Evolutionary conservation across 2,329 filamentous ascomycete species (phyloP), one percentile per base, ranked within the genome.

Genomic region (Penicillium sp.): DNA sequence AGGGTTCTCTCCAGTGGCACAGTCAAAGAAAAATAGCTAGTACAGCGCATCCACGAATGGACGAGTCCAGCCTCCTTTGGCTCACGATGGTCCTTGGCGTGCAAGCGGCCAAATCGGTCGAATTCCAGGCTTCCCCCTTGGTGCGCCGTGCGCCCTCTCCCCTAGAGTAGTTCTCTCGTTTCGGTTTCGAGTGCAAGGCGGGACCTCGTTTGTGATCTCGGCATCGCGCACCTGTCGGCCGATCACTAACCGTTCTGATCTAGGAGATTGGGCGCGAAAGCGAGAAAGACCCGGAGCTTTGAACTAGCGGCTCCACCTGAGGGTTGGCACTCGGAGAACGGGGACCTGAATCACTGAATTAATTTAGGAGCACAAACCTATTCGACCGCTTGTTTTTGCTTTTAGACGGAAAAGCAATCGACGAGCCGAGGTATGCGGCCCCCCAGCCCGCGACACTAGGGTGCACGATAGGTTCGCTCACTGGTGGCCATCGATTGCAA

Each of bases 241-340:
- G 54, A 53, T 50, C 51, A 20, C 22, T 33, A 39, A 45, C 46
- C 40, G 20, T 44, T 52, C 50, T 41, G 47, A 49, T 28, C 6
- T 28, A 28, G 27, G 10, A 27, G 25, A 9, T 9, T 2, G 25
- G 25, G 8, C 5, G 9, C 6, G 25, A 27, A 44, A 9, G 39
- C 14, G 27, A 25, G 25, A 24, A n/a, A 7, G 13, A 11, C 5
- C 33, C 43, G 0, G 18, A 18, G 16, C 14, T 11, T 7, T 41
- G 27, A 33, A 13, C 25, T 20, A 10, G 14, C 6, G 31, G 14
- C 6, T 18, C n/a, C 31, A 18, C 31, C 31, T 8, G n/a, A 16
- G 4, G 5, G 7, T 33, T 5, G 30, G 30, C 14, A 33, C 5
- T 33, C n/a, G 4, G 30, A 22, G 20, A 22, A 4, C 20, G 2